Conservation (phyloP, 441 rosid species). For the Macaranga tanarius region DNA sequence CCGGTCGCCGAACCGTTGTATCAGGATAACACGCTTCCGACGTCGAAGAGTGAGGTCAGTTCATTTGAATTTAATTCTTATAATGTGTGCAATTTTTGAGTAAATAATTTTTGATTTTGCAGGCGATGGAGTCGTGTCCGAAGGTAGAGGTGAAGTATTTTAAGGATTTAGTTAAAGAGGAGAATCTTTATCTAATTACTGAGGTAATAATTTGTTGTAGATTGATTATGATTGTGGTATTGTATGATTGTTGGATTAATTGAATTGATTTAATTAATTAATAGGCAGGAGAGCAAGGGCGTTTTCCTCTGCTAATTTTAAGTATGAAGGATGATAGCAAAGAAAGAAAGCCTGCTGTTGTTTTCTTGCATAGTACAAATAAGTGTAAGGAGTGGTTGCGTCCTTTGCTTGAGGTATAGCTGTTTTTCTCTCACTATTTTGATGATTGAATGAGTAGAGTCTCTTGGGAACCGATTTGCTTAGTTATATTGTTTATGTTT, state of each 20-base stretch:
- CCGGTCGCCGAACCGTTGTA: slow-evolving; percentile 61
- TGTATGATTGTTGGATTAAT: neutral
- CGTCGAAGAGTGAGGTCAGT: slow-evolving; percentile 44
- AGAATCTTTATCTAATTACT: slow-evolving; percentile 62
- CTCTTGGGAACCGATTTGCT: neutral
- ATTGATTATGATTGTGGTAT: neutral
- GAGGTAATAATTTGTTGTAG: slow-evolving; percentile 47
- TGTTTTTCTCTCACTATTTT: neutral
- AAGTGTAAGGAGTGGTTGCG: slow-evolving; percentile 88
- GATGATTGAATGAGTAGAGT: neutral
- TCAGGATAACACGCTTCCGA: slow-evolving; percentile 48
- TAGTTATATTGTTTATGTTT: neutral
- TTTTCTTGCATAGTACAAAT: slow-evolving; percentile 80
- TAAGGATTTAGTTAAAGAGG: slow-evolving; percentile 59
- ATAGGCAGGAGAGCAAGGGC: slow-evolving; percentile 80
- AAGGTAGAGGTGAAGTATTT: slow-evolving; percentile 45
- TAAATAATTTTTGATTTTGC: slow-evolving; percentile 8
- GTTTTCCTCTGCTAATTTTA: slow-evolving; percentile 68
- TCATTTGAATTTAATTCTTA: neutral
- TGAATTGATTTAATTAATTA: neutral
- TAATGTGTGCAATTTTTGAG: neutral
- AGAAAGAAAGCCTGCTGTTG: slow-evolving; percentile 69
- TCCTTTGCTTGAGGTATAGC: slow-evolving; percentile 85
- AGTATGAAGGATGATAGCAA: slow-evolving; percentile 50
- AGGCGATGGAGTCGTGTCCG: slow-evolving; percentile 84